Evolutionary conservation across 352 stramenopile species (phyloP), one percentile per base, ranked within the genome.

Genomic region (Globisporangium iwayamae): DNA sequence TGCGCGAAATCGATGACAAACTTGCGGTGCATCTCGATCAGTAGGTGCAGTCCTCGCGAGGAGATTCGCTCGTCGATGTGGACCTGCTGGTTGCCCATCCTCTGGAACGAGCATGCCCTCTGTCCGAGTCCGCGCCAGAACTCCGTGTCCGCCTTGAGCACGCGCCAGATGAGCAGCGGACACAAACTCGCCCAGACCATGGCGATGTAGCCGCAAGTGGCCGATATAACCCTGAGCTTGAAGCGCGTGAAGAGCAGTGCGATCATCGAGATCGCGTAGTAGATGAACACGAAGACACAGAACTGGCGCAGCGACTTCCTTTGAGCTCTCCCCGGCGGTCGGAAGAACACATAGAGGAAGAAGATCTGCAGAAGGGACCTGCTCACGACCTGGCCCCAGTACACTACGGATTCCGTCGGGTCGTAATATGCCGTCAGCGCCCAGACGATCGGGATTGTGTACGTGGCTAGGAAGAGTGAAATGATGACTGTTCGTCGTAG

Each of bases 1-100:
- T 88, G 72, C 0, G 81, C 79, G 60, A 90, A 90, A 59, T 90
- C 80, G 34, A 90, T 88, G 14, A 90, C 61, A 60, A 81, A 85
- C 38, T 88, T 81, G 47, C 72, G 71, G 63, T 90, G 79, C 73
- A 84, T 83, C 63, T 90, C 81, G 22, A 90, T 87, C 58, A 90
- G 73, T 13, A 68, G 28, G 22, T 90, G 81, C 5, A 88, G 73
- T 8, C 72, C 71, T 32, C 65, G 71, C 0, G 81, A 76, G n/a
- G 75, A 90, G 16, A 67, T 75, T 11, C 22, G 52, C 39, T 87
- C 75, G 32, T 75, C 56, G 25, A 81, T 61, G 0, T 55, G n/a
- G 20, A 67, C 56, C 20, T 54, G 22, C 22, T 78, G 54, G 4
- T 58, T 48, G 11, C 45, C 56, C 9, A 64, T 38, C 3, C 46